These are phyloP conservation scores for Kluyveromyces aestuarii DNA, from an alignment of 805 yeast species.

Conservation along the genomic window DNA sequence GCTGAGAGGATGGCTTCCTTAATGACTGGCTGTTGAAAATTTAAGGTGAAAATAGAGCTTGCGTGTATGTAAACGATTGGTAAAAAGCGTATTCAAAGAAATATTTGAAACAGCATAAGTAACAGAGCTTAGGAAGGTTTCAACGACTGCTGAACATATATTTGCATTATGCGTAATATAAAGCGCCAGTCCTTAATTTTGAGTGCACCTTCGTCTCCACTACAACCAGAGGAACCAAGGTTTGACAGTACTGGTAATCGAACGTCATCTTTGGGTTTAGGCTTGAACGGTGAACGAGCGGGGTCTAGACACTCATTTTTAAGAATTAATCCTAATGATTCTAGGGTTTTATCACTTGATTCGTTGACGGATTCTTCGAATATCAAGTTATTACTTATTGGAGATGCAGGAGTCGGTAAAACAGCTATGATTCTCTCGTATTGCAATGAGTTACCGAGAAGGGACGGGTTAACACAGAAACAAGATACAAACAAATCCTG, in stretches of 20 bases:
- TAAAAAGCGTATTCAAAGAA: too few species aligned
- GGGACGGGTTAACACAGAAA: constrained; percentile 8
- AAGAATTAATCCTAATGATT: constrained; percentile 5
- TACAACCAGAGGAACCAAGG: background rate
- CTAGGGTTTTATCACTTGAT: constrained; percentile 5
- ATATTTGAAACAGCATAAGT: background rate
- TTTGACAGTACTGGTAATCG: background rate
- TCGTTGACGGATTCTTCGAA: constrained; percentile 13
- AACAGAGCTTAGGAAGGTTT: background rate
- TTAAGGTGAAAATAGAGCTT: too few species aligned
- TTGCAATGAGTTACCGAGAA: constrained; percentile 30
- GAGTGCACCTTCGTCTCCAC: constrained; percentile 9
- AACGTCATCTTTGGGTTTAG: background rate
- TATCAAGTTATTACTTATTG: constrained; percentile 33
- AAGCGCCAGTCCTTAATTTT: constrained; percentile 8
- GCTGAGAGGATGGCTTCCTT: too few species aligned
- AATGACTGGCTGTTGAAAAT: too few species aligned
- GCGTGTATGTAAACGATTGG: too few species aligned
- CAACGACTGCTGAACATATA: background rate
- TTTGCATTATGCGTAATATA: background rate
- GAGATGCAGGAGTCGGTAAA: constrained; percentile 42
- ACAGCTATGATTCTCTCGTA: constrained; percentile 37
- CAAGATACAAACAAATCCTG: constrained; percentile 5
- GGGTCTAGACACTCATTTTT: constrained; percentile 4
- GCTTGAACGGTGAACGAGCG: background rate